A percentile compares a stretch with the other conserved stretches of the same genome.
These are phyloP conservation scores for Phanerodontia chrysosporium DNA, from an alignment of 768 basidiomycete species.

Conservation along the genomic window DNA sequence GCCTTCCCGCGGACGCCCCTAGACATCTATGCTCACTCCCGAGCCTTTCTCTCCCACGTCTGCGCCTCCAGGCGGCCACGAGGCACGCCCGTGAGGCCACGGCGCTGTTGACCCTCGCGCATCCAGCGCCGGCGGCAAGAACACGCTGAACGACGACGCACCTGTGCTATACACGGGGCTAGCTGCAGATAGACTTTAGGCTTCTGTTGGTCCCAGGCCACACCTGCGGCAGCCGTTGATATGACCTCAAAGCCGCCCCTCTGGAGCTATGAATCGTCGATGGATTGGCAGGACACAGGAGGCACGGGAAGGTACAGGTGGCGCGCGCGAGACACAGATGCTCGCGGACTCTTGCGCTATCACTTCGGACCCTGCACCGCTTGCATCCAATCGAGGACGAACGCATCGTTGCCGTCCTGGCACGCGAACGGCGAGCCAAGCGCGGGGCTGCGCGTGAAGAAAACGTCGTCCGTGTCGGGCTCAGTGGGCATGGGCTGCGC, in stretches of 20 bases:
- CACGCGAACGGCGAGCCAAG: not conserved
- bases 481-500: not conserved
- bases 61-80: not conserved
- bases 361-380: not conserved
- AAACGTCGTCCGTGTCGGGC: slow-evolving; percentile 12
- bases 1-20: not conserved
- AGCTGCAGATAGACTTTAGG: not conserved
- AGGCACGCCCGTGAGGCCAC: not conserved
- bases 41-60: not conserved
- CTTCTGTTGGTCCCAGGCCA: not conserved
- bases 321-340: no score
- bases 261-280: no score
- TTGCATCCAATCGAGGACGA: not conserved
- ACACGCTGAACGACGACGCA: not conserved
- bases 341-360: no score
- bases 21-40: not conserved
- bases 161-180: not conserved
- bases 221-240: not conserved
- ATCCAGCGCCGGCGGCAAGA: not conserved
- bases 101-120: not conserved
- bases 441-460: slow-evolving; percentile 8
- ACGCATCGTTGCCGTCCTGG: no score
- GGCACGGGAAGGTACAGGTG: no score
- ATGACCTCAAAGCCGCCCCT: not conserved
- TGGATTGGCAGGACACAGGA: no score